Evolutionary conservation across 148 eudicot genomes (phyloP), one percentile per base, ranked within the genome.

Genomic region (Salicornia ramosissima): DNA sequence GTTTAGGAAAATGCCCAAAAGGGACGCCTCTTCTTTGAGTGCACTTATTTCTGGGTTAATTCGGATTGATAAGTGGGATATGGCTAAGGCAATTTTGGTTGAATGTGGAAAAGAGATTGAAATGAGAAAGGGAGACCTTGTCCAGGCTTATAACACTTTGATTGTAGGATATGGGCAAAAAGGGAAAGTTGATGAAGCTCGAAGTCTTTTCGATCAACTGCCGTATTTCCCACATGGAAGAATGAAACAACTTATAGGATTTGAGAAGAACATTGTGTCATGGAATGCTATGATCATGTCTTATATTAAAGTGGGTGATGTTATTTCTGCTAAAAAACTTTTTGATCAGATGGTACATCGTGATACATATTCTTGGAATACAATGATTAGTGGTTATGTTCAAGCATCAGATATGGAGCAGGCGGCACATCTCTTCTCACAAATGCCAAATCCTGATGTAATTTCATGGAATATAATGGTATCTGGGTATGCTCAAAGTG

Each of bases 271-370:
- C 66, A 69, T 85, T 25, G 71, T 82, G 21, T 78, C 88, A 19
- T 85, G 88, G 88, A 85, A 85, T 76, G 70, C 82, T 63, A 80
- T 85, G 88, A 82, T 85, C 43, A 85, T 85, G 88, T 81, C 81
- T 67, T 83, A 85, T 74, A 82, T 85, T 46, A 82, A 74, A 74
- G 79, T 51, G 13, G 84, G 88, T 6, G 79, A 82, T 58, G 40
- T 76, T 45, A 15, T 69, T 68, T 76, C 82, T 39, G 88, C 86
- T 40, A 72, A 83, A 59, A 71, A 58, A 42, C 56, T 82, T 57
- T 85, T 85, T 74, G 84, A 82, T 34, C 75, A 80, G 33, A 82
- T 82, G 88, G 68, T 40, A 39, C 74, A 78, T 53, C 78, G 81
- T 6, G 88, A 85, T 58, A 65, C 68, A 9, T 64, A 80, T 59